Base-by-base conservation (phyloP, 306 rosid genomes). In the Gynostemma pentaphyllum region DNA sequence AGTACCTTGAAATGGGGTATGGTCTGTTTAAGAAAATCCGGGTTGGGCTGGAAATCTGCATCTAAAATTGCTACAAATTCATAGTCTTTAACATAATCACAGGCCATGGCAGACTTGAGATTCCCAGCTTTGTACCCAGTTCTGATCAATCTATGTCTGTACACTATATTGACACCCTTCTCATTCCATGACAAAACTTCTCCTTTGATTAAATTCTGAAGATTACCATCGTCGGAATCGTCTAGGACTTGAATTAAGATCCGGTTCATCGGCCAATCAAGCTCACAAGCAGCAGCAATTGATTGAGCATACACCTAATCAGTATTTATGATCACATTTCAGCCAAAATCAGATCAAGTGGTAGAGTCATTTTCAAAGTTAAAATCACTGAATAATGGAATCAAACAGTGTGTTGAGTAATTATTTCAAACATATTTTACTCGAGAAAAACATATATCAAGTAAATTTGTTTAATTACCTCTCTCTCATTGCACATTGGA, bases 401-500 rank as follows among this genome's bases (percentile, higher is more conserved):
- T 47, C 4, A 37, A 36, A 62, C 75, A 41, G 28, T n/a, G 21
- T 18, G n/a, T 34, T n/a, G n/a, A n/a, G n/a, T n/a, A n/a, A n/a
- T n/a, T n/a, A n/a, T n/a, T n/a, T n/a, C n/a, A n/a, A n/a, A n/a
- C n/a, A n/a, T n/a, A n/a, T n/a, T n/a, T n/a, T n/a, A 24, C 27
- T 7, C 60, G 2, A 19, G 24, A 59, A 27, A 52, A 42, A 63
- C 7, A 49, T 22, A 54, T 3, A 74, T 30, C 32, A 66, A 56
- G 70, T 44, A 5, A 50, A 42, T 54, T 47, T 66, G 2, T 41
- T 54, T 0, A 52, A 7, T 80, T 84, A 94, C 99, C 99, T 94
- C 99, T 94, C 88, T 82, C 67, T 94, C 99, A 80, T 92, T 92
- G 80, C 99, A 92, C 99, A 92, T 92, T 65, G 96, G 99, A 80